Conservation (phyloP, 768 basidiomycete species). For the Russula compacta region DNA sequence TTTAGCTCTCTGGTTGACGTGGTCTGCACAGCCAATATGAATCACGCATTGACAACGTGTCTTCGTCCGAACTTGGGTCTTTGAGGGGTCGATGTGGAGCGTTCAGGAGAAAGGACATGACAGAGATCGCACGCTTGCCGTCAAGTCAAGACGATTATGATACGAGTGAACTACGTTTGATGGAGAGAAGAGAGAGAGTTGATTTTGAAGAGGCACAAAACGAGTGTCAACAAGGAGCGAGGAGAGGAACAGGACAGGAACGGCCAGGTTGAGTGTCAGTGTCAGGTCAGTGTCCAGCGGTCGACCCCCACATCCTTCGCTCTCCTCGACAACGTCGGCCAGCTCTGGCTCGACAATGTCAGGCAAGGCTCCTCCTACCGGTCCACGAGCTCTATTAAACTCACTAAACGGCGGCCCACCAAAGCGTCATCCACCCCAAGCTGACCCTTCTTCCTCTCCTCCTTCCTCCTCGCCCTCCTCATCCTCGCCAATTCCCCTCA, state of each 20-base stretch:
- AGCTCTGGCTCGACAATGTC: slow-evolving; percentile 41
- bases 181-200: background rate
- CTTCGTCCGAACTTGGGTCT: background rate
- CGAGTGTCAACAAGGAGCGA: slow-evolving; percentile 14
- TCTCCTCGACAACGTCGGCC: slow-evolving; percentile 19
- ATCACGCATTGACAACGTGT: slow-evolving; percentile 1
- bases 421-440: slow-evolving; percentile 16
- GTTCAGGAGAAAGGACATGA: background rate
- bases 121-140: background rate
- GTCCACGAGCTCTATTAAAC: slow-evolving; percentile 59
- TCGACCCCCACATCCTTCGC: background rate
- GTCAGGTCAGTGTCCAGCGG: no score
- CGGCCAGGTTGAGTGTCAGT: no score
- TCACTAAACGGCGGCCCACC: slow-evolving; percentile 28
- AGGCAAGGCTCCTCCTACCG: slow-evolving; percentile 68
- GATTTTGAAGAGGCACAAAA: slow-evolving; percentile 7
- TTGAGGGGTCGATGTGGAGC: background rate
- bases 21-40: background rate
- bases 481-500: slow-evolving; percentile 27
- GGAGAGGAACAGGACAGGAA: background rate
- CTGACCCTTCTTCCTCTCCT: slow-evolving; percentile 13
- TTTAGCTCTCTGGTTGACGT: background rate
- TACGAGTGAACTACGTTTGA: background rate
- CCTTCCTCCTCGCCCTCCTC: slow-evolving; percentile 25
- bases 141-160: background rate